A percentile compares a stretch with the other conserved stretches of the same genome.
Conservation (phyloP, 192 early-diverging fungal genomes). For the Coemansia sp. region DNA sequence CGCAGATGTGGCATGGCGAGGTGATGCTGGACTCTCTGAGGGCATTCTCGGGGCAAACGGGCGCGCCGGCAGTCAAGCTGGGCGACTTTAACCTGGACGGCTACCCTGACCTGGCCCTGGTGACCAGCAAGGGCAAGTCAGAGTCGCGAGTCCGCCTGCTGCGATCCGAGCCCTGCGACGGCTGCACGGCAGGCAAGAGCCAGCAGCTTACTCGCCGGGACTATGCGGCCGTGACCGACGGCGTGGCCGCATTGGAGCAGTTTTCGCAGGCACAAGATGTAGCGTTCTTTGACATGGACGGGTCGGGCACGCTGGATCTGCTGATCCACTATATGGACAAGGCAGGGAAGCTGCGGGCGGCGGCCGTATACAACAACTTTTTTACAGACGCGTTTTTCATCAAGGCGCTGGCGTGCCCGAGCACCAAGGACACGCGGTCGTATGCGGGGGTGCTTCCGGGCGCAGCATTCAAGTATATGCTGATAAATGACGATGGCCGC, state of each 20-base stretch:
- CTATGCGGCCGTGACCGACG: constrained; percentile 63
- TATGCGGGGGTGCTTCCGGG: constrained; percentile 85
- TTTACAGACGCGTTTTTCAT: constrained; percentile 95
- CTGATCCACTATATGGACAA: constrained; percentile 58
- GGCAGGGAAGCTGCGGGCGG: constrained; percentile 38
- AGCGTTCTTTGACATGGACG: constrained; percentile 87
- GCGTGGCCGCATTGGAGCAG: constrained; percentile 60
- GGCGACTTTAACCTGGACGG: constrained; percentile 90
- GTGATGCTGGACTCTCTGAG: constrained; percentile 52
- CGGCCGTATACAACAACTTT: constrained; percentile 81
- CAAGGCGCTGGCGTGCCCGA: constrained; percentile 67
- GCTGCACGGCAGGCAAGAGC: constrained; percentile 50
- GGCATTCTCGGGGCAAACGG: constrained; percentile 51
- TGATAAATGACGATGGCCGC: constrained; percentile 73
- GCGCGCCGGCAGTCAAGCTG: constrained; percentile 60
- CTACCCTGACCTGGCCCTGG: constrained; percentile 81
- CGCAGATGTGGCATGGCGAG: constrained; percentile 46
- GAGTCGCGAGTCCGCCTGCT: constrained; percentile 63
- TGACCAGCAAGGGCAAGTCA: constrained; percentile 39
- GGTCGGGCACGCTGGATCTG: constrained; percentile 81
- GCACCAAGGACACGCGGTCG: constrained; percentile 64
- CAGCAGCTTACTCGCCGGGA: constrained; percentile 55
- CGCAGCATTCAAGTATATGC: constrained; percentile 81
- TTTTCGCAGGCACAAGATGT: constrained; percentile 58
- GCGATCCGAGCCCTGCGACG: constrained; percentile 62